A percentile compares a stretch with the other conserved stretches of the same genome.
phyloP scores from a whole-genome alignment of 2,329 filamentous ascomycete species.

The Torrubiella hemipterigena region DNA sequence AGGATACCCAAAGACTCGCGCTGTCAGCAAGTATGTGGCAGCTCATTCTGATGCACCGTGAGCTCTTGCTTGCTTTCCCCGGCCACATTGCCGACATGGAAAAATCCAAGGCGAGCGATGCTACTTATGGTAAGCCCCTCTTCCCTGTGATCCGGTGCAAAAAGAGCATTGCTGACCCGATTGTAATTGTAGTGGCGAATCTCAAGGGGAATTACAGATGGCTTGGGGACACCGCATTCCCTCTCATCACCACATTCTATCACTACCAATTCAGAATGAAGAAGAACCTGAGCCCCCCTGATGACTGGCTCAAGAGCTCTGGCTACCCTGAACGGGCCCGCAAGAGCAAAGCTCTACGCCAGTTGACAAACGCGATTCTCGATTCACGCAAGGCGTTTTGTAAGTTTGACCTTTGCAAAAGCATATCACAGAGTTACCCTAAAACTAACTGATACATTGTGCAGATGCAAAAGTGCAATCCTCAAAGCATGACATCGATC shows the following conservation, averaged over 20 bases:
- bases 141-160: too few species aligned
- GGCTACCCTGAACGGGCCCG: slow-evolving; percentile 13
- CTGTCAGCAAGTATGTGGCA: slow-evolving; percentile 38
- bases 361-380: slow-evolving; percentile 18
- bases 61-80: slow-evolving; percentile 22
- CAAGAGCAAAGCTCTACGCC: slow-evolving; percentile 16
- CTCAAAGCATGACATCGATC: slow-evolving; percentile 18
- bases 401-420: slow-evolving; percentile 12
- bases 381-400: slow-evolving; percentile 21
- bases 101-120: too few species aligned
- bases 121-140: slow-evolving; percentile 11
- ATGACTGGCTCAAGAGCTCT: slow-evolving; percentile 23
- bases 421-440: background rate
- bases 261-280: slow-evolving; percentile 28
- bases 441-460: background rate
- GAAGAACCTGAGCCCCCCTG: slow-evolving; percentile 25
- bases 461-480: slow-evolving; percentile 19
- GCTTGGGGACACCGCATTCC: slow-evolving; percentile 21
- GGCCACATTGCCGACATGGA: too few species aligned
- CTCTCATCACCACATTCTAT: slow-evolving; percentile 25
- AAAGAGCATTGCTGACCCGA: too few species aligned
- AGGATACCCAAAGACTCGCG: slow-evolving; percentile 26
- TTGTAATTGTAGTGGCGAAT: slow-evolving; percentile 8
- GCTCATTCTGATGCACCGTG: slow-evolving; percentile 34
- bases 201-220: slow-evolving; percentile 13